These are phyloP conservation scores for Colletotrichum orchidophilum DNA, from an alignment of 2,329 filamentous ascomycete genomes.

Conservation along the genomic window DNA sequence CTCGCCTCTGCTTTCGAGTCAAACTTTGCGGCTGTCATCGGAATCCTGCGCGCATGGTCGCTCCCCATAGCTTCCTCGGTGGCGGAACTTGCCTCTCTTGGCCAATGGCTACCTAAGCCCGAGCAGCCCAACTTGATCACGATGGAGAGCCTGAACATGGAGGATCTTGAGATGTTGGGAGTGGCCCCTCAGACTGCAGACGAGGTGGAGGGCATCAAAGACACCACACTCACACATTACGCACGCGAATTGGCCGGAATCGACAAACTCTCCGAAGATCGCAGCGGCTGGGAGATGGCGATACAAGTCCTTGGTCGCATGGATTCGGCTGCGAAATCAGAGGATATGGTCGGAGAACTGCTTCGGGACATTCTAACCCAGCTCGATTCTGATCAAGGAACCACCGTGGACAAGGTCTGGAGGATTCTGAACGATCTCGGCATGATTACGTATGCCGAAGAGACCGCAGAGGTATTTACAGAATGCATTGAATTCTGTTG, in stretches of 20 bases:
- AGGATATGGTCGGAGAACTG: conserved; percentile 78
- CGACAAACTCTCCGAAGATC: conserved; percentile 56
- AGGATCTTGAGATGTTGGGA: conserved; percentile 85
- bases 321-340: conserved; percentile 76
- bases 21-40: conserved; percentile 79
- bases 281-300: conserved; percentile 90
- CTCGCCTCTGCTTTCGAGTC: conserved; percentile 85
- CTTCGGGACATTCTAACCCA: conserved; percentile 71
- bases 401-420: conserved; percentile 84
- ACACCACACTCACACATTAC: conserved; percentile 81
- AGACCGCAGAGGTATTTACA: conserved; percentile 78
- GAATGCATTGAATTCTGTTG: neutral
- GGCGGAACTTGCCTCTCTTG: conserved; percentile 84
- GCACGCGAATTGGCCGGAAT: conserved; percentile 72
- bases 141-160: conserved; percentile 78
- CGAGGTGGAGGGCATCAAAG: conserved; percentile 74
- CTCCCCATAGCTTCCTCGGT: conserved; percentile 80
- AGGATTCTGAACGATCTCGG: conserved; percentile 80
- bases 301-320: conserved; percentile 85
- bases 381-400: conserved; percentile 71
- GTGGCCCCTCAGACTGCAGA: conserved; percentile 68
- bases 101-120: conserved; percentile 79
- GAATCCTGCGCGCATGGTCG: conserved; percentile 82
- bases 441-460: conserved; percentile 80
- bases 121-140: conserved; percentile 61